Percentiles rank a stretch among this genome's conserved stretches.
phyloP scores from a whole-genome alignment of 805 yeast genomes.

The Komagataella kurtzmanii region DNA sequence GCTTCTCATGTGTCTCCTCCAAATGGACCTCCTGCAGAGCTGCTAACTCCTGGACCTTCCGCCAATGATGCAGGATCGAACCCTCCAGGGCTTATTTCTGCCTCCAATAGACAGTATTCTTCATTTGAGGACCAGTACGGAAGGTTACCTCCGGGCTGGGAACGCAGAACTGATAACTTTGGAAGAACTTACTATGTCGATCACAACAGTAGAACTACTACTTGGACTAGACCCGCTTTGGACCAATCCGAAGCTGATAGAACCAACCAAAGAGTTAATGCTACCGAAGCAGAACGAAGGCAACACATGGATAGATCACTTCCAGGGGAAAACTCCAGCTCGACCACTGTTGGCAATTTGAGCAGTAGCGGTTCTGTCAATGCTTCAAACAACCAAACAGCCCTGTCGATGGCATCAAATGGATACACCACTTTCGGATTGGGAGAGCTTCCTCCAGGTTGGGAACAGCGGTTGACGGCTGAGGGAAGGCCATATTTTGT shows the following conservation, averaged over 20 bases:
- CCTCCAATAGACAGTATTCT: conserved; percentile 51
- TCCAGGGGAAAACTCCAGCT: conserved; percentile 37
- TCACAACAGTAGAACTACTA: conserved; percentile 93
- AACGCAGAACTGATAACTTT: conserved; percentile 91
- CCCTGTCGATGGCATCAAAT: conserved; percentile 45
- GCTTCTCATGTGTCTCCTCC: conserved; percentile 11
- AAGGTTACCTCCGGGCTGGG: conserved; percentile 97
- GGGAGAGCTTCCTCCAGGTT: conserved; percentile 95
- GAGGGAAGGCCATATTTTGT: conserved; percentile 98
- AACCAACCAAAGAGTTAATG: conserved; percentile 43
- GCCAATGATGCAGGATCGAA: neutral
- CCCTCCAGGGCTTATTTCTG: conserved; percentile 1
- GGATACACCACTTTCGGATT: conserved; percentile 92
- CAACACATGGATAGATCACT: conserved; percentile 85
- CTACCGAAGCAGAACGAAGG: conserved; percentile 78
- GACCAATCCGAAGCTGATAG: conserved; percentile 68
- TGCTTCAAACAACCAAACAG: conserved; percentile 31
- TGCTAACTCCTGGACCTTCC: conserved; percentile 9
- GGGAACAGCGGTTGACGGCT: conserved; percentile 98
- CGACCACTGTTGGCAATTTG: conserved; percentile 14
- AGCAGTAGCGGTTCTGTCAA: conserved; percentile 13
- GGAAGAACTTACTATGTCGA: conserved; percentile 98
- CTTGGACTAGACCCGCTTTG: conserved; percentile 95
- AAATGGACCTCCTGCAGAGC: conserved; percentile 6
- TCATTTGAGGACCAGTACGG: conserved; percentile 97